Evolutionary conservation across 176 grass and related monocot genomes (phyloP), one percentile per base, ranked within the genome.

Genomic region (Dactylis glomerata): DNA sequence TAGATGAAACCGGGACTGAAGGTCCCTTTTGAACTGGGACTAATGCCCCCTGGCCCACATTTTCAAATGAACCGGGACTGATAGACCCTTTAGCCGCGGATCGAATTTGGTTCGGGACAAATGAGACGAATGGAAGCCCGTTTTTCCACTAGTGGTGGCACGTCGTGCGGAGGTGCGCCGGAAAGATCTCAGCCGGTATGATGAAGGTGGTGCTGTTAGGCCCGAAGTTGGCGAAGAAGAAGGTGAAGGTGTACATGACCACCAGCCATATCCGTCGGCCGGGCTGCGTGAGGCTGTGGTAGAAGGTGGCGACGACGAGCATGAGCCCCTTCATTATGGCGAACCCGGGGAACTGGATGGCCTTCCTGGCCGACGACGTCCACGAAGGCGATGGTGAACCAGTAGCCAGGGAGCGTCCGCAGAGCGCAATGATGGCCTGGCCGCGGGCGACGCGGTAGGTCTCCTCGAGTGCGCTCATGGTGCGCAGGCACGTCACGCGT

Each of bases 381-480:
- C 10, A 70, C 67, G 22, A 70, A 70, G 67, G 67, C 67, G 36
- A 70, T 24, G 67, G 67, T 70, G 67, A 70, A 70, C 67, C 67
- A 70, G 67, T 70, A 70, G 67, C 67, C 67, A 41, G 67, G 67
- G 1, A 70, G 67, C 3, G 67, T 70, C 67, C 67, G 67, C 67
- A 70, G 22, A 70, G 67, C 67, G 67, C 67, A 37, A 70, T 70
- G 22, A 70, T 69, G 3, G 66, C 66, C 66, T 70, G 67, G 5
- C 36, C 67, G 10, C 67, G 67, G 11, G 67, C 67, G 37, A 70
- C 36, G 36, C 67, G 67, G 67, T 70, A 70, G 10, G 36, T 22
- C 36, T 70, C 67, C 67, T 70, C 67, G 22, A 70, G 67, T 37
- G 67, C 67, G 67, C 67, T 70, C 67, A 70, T 70, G 37, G 36